phyloP scores from a whole-genome alignment of 2,329 filamentous ascomycete species.

The Trichophyton mentagrophytes region DNA sequence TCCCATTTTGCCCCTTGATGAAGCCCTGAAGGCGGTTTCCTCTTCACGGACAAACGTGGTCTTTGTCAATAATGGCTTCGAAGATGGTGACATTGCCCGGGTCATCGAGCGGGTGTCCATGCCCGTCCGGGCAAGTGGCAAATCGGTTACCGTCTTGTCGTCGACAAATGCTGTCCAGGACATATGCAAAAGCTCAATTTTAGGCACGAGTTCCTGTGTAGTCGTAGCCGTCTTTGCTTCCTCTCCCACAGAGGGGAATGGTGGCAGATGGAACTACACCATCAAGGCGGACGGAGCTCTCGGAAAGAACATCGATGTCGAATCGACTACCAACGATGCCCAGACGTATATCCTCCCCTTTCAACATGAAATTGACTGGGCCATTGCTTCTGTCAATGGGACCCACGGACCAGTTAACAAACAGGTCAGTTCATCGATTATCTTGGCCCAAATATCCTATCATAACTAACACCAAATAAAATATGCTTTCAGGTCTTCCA shows the following conservation, averaged over 20 bases:
- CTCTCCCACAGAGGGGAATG: conserved; percentile 57
- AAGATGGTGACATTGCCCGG: conserved; percentile 56
- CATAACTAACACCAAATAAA: background rate
- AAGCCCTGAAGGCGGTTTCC: conserved; percentile 48
- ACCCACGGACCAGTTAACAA: background rate
- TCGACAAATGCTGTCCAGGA: conserved; percentile 47
- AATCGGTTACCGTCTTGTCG: conserved; percentile 39
- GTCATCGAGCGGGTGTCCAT: conserved; percentile 53
- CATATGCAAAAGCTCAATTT: conserved; percentile 50
- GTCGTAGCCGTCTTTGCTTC: conserved; percentile 62
- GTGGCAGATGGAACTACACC: conserved; percentile 72
- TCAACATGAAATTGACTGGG: conserved; percentile 62
- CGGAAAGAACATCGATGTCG: conserved; percentile 42
- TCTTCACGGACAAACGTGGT: conserved; percentile 55
- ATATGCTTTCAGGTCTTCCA: conserved; percentile 30
- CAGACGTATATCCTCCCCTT: conserved; percentile 68
- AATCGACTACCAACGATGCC: conserved; percentile 48
- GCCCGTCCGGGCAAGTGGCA: conserved; percentile 35
- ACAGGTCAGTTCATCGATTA: background rate
- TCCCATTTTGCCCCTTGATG: conserved; percentile 50
- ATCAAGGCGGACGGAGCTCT: conserved; percentile 63
- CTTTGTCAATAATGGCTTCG: conserved; percentile 63
- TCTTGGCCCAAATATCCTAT: background rate
- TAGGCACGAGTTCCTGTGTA: conserved; percentile 59
- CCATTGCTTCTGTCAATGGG: conserved; percentile 48